Evolutionary conservation across 345 rosid genomes (phyloP).

Genomic region (Brassica nigra): DNA sequence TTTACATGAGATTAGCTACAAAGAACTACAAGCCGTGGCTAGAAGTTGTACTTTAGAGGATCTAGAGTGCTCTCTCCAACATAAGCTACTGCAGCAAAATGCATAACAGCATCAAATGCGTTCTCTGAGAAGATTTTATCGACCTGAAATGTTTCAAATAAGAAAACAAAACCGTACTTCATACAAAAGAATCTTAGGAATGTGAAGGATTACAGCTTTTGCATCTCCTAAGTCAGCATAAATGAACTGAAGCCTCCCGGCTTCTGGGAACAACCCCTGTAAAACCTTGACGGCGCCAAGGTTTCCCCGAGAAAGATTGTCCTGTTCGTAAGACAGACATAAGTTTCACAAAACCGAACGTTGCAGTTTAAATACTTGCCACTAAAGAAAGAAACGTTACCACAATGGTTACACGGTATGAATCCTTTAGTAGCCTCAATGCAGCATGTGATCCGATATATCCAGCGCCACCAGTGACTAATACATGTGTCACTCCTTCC

Average conservation of each 20-base stretch:
- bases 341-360: neutral
- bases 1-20: neutral
- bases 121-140: conserved; percentile 52
- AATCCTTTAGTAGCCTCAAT: conserved; percentile 71
- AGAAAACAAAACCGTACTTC: neutral
- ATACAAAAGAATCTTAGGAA: neutral
- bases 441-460: conserved; percentile 97
- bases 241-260: conserved; percentile 69
- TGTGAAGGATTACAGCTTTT: conserved; percentile 44
- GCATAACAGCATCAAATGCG: conserved; percentile 69
- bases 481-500: conserved; percentile 79
- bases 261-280: conserved; percentile 57
- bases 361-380: neutral
- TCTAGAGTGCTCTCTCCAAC: conserved; percentile 65
- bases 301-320: conserved; percentile 72
- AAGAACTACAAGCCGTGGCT: neutral
- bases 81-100: conserved; percentile 75
- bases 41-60: neutral
- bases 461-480: conserved; percentile 98
- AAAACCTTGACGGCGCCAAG: conserved; percentile 60
- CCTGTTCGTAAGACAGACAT: conserved; percentile 40
- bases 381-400: conserved; percentile 47
- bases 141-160: neutral
- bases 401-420: conserved; percentile 84
- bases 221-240: conserved; percentile 69